Evolutionary conservation across 306 rosid species (phyloP).

Genomic region (Lathyrus tuberosus): DNA sequence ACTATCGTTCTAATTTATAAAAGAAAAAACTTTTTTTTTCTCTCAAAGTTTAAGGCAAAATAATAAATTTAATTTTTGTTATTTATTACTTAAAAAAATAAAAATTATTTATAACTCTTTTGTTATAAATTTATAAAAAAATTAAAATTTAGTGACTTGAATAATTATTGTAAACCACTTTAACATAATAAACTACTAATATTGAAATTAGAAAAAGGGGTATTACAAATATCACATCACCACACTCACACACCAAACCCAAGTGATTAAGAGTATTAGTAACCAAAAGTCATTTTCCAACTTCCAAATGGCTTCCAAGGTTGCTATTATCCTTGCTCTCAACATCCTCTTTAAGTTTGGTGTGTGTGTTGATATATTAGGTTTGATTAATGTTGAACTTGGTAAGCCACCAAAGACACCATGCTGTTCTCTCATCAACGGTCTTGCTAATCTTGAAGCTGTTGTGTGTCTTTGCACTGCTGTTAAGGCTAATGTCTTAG

Average conservation of each 20-base stretch:
- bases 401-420: constrained; percentile 71
- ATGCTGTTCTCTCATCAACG: constrained; percentile 63
- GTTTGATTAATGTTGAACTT: constrained; percentile 58
- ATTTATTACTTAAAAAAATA: too few species aligned
- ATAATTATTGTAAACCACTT: too few species aligned
- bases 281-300: constrained; percentile 1
- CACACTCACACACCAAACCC: constrained; percentile 19
- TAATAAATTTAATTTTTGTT: too few species aligned
- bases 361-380: constrained; percentile 71
- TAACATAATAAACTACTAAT: too few species aligned
- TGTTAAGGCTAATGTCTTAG: constrained; percentile 64
- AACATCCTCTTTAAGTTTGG: constrained; percentile 79
- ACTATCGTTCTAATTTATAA: too few species aligned
- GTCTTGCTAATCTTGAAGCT: constrained; percentile 78
- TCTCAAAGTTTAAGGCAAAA: too few species aligned
- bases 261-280: constrained; percentile 15
- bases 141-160: too few species aligned
- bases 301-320: constrained; percentile 64
- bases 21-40: too few species aligned
- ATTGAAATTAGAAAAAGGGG: too few species aligned
- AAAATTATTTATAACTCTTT: too few species aligned
- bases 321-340: constrained; percentile 56
- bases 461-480: constrained; percentile 92
- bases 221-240: too few species aligned
- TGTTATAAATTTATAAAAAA: too few species aligned